These are phyloP conservation scores for Cucurbitaria berberidis DNA, from an alignment of 2,329 filamentous ascomycete genomes.

Conservation along the genomic window DNA sequence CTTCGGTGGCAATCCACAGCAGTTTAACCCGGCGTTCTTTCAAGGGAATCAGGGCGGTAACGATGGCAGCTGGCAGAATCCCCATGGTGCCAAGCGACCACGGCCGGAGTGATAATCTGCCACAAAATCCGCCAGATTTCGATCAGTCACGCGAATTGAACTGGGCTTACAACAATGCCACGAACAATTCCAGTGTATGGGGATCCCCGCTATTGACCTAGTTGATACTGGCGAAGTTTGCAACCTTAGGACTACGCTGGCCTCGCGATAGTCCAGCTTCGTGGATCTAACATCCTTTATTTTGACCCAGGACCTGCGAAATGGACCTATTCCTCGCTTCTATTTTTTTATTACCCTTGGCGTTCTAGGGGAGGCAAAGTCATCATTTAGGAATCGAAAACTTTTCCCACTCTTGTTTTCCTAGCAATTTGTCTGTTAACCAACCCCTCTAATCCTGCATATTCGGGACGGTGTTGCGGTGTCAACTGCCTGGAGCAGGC, in stretches of 20 bases:
- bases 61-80: constrained; percentile 73
- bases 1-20: constrained; percentile 68
- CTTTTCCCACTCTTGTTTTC: constrained; percentile 17
- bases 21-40: constrained; percentile 79
- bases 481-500: neutral
- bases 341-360: neutral
- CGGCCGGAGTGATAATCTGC: constrained; percentile 66
- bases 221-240: neutral
- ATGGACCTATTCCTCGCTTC: neutral
- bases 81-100: constrained; percentile 79
- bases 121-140: neutral
- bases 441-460: constrained; percentile 1
- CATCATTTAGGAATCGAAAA: constrained; percentile 11
- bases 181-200: neutral
- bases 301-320: neutral
- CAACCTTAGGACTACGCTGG: neutral
- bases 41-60: constrained; percentile 55
- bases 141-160: neutral
- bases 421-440: constrained; percentile 2
- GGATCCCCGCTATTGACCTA: no score
- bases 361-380: constrained; percentile 7
- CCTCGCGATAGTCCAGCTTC: neutral
- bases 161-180: neutral
- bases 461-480: constrained; percentile 7
- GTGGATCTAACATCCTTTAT: neutral